Evolutionary conservation across 2,329 filamentous ascomycete genomes (phyloP).

Genomic region (Aspergillus felis): DNA sequence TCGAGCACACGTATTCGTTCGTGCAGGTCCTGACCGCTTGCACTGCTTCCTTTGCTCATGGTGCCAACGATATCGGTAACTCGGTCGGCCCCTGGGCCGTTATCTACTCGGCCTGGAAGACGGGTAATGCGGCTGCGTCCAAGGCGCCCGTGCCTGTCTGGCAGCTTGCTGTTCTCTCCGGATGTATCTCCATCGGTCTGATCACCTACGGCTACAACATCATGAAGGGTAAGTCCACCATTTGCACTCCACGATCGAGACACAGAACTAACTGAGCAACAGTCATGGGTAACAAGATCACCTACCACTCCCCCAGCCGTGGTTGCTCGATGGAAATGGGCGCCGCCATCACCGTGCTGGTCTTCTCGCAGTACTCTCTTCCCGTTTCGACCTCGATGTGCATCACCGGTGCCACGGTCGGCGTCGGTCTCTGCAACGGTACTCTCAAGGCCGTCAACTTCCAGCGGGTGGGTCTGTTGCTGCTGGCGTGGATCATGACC

Average conservation of each 20-base stretch:
- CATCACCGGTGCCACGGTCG: conserved; percentile 74
- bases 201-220: conserved; percentile 79
- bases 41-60: conserved; percentile 56
- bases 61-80: conserved; percentile 73
- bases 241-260: neutral
- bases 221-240: conserved; percentile 61
- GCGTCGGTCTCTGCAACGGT: conserved; percentile 74
- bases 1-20: conserved; percentile 59
- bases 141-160: conserved; percentile 68
- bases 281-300: conserved; percentile 81
- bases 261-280: conserved; percentile 17
- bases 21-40: conserved; percentile 52
- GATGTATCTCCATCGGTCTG: conserved; percentile 63
- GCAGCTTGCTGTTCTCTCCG: conserved; percentile 68
- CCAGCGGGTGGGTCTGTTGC: conserved; percentile 64
- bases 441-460: conserved; percentile 70
- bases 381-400: conserved; percentile 77
- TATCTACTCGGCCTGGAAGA: conserved; percentile 65
- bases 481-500: conserved; percentile 64
- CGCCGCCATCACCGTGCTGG: conserved; percentile 69
- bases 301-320: conserved; percentile 60
- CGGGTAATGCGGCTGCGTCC: conserved; percentile 56
- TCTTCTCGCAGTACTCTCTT: conserved; percentile 71
- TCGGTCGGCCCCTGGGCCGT: conserved; percentile 66
- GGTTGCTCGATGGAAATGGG: conserved; percentile 75